Conservation (phyloP, 495 filamentous ascomycete species). For the Tuber brumale region DNA sequence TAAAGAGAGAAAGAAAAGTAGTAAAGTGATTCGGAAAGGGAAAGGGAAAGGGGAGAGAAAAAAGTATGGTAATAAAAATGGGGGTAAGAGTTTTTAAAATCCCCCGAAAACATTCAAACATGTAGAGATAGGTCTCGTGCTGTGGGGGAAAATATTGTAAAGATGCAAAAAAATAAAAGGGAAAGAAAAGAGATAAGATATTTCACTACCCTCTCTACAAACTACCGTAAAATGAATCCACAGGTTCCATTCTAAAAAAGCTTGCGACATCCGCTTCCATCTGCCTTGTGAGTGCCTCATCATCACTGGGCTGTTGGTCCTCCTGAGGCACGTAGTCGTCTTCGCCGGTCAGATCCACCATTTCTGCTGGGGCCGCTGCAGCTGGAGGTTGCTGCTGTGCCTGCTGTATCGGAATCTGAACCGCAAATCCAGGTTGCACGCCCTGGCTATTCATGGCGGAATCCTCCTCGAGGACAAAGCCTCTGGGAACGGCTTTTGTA, state of each 20-base stretch:
- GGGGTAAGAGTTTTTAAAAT: not conserved
- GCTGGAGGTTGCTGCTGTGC: conserved; percentile 2
- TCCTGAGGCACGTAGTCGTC: conserved; percentile 33
- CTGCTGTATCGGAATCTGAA: conserved; percentile 13
- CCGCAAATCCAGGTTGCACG: conserved; percentile 6
- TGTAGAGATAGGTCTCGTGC: not conserved
- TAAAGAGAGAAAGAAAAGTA: not conserved
- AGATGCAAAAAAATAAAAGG: not conserved
- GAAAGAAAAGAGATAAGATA: not conserved
- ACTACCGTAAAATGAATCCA: conserved; percentile 39
- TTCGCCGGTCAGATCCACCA: conserved; percentile 38
- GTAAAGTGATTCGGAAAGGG: not conserved
- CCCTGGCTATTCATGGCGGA: conserved; percentile 12
- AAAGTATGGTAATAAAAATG: not conserved
- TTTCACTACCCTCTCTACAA: conserved; percentile 19
- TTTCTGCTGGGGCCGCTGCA: conserved; percentile 16
- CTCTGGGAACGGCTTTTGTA: conserved; percentile 27
- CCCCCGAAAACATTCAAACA: not conserved
- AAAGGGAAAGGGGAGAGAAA: not conserved
- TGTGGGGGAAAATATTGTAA: not conserved
- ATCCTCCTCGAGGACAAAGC: conserved; percentile 25
- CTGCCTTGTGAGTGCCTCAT: conserved; percentile 35
- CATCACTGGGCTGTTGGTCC: conserved; percentile 28
- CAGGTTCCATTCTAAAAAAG: conserved; percentile 30
- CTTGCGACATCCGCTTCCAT: conserved; percentile 40